Conservation (phyloP, 75 land plant species). For the Isoetes taiwanensis region DNA sequence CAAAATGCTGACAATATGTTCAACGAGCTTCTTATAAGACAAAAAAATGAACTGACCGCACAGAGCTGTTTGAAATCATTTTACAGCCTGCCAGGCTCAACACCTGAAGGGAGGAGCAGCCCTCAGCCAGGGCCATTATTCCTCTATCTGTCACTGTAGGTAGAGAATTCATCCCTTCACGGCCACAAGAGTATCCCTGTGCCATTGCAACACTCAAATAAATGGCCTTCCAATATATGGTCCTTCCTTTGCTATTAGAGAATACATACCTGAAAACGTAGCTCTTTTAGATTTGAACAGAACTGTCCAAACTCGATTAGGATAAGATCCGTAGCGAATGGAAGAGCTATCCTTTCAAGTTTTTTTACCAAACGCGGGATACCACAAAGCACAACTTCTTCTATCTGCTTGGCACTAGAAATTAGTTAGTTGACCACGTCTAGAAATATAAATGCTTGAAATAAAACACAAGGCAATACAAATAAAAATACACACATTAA, state of each 20-base stretch:
- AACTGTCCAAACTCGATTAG: slow-evolving; percentile 18
- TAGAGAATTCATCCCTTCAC: no score
- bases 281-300: slow-evolving; percentile 18
- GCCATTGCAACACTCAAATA: neutral
- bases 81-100: slow-evolving; percentile 25
- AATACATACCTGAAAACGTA: slow-evolving; percentile 15
- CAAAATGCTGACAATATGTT: neutral
- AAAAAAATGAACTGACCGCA: neutral
- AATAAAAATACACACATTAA: neutral
- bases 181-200: no score
- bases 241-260: neutral
- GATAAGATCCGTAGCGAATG: slow-evolving; percentile 20
- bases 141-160: slow-evolving; percentile 19
- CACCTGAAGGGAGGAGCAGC: slow-evolving; percentile 21
- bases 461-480: no score
- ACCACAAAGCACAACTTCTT: slow-evolving; percentile 18
- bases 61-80: slow-evolving; percentile 1
- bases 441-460: no score
- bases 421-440: no score
- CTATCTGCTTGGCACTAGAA: slow-evolving; percentile 9
- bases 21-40: neutral
- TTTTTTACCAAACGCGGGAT: slow-evolving; percentile 13
- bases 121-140: slow-evolving; percentile 21
- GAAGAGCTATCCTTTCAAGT: slow-evolving; percentile 23
- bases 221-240: neutral